Conservation (phyloP, 2,329 filamentous ascomycete species). For the Botrytis byssoidea region DNA sequence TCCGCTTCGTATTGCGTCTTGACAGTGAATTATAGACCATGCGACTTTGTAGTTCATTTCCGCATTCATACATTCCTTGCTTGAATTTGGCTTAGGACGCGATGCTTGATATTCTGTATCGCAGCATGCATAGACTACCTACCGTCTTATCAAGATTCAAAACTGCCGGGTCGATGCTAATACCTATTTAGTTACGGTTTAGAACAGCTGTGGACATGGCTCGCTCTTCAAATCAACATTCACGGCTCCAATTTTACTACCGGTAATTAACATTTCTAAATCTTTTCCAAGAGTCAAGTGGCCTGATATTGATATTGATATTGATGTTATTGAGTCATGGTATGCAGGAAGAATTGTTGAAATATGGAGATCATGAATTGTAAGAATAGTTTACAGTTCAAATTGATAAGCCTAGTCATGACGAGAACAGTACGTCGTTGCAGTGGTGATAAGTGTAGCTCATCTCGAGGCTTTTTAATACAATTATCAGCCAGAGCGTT, state of each 20-base stretch:
- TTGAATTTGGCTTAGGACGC: neutral
- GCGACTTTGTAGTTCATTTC: neutral
- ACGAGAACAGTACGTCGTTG: neutral
- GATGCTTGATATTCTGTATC: neutral
- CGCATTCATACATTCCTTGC: neutral
- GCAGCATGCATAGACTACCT: neutral
- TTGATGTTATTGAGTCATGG: neutral
- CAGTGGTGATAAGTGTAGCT: neutral
- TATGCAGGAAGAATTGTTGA: neutral
- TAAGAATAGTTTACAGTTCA: neutral
- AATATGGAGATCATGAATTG: neutral
- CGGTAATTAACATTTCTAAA: neutral
- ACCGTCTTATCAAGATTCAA: neutral
- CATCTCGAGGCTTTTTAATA: neutral
- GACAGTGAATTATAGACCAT: neutral
- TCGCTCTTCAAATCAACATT: neutral
- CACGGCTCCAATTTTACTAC: neutral
- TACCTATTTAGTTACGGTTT: neutral
- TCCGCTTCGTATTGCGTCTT: neutral
- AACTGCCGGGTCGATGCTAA: neutral
- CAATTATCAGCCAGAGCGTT: neutral
- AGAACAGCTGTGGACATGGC: neutral
- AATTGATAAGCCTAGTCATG: neutral
- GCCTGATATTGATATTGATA: neutral
- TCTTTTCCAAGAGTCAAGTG: neutral